Evolutionary conservation across 148 eudicot genomes (phyloP), one percentile per base, ranked within the genome.

Genomic region (Chenopodium suecicum): DNA sequence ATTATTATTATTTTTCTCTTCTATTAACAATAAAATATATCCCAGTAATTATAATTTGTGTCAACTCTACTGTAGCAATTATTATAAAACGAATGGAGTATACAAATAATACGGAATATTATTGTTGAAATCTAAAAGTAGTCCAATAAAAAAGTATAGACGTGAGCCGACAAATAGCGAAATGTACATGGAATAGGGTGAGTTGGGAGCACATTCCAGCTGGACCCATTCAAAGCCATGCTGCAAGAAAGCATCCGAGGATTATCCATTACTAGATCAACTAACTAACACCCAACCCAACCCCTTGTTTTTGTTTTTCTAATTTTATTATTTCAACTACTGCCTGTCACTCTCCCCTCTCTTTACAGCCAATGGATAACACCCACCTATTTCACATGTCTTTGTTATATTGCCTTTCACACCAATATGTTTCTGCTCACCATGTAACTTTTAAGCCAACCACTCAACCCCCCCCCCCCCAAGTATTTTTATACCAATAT

Each of bases 381-480:
- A 27, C n/a, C 77, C 80, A 69, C 13, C 52, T 17, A 58, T 16
- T 41, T n/a, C 10, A 70, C n/a, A 34, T 83, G 80, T 69, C 86
- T 4, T 47, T 75, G 20, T 83, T 78, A 6, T 9, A 75, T 58
- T 79, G 72, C 65, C 66, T 29, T 16, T 25, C 58, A 78, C 81
- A 78, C 81, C 56, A 23, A n/a, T 19, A 4, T 44, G 29, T 50
- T 46, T 29, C 78, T 44, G 58, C 17, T 32, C 29, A 37, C 63
- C 54, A 63, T 82, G 80, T 79, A 69, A 70, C 80, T 84, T 84
- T 79, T 67, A 79, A 67, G 82, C 79, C 73, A 79, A 79, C 82
- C 79, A 83, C 81, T 72, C 69, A 72, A 0, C 68, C 77, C 12
- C 16, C 81, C 64, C 69, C 64, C 2, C 68, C 77, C 20, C 16